These are phyloP conservation scores for Escovopsis weberi DNA, from an alignment of 2,329 filamentous ascomycete genomes.

Conservation along the genomic window DNA sequence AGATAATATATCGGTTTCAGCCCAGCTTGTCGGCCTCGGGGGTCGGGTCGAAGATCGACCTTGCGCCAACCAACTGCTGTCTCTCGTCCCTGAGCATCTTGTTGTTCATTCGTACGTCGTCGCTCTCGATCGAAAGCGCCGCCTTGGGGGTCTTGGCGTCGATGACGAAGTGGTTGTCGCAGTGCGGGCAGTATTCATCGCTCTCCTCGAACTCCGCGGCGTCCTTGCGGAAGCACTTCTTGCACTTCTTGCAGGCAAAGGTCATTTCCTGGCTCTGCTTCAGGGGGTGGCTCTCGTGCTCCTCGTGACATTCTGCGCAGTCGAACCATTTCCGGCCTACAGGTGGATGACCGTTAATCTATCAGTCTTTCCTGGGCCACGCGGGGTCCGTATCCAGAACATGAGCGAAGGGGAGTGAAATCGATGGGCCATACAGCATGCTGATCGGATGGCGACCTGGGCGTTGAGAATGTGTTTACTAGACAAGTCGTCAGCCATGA, in stretches of 20 bases:
- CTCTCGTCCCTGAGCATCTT: constrained; percentile 91
- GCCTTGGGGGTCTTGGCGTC: constrained; percentile 77
- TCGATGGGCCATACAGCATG: constrained; percentile 58
- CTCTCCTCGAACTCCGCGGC: constrained; percentile 84
- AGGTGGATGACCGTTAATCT: background rate
- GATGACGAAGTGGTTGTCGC: constrained; percentile 95
- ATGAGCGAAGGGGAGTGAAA: background rate
- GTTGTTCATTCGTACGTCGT: constrained; percentile 72
- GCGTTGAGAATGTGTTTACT: constrained; percentile 99
- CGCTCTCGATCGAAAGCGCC: constrained; percentile 74
- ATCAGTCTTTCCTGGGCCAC: background rate
- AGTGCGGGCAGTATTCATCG: constrained; percentile 98
- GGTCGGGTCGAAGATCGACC: constrained; percentile 62
- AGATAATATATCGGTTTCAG: constrained; percentile 24
- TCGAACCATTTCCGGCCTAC: constrained; percentile 95
- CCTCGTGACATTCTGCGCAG: constrained; percentile 85
- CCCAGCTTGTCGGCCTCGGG: constrained; percentile 63
- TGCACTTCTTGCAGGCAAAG: constrained; percentile 98
- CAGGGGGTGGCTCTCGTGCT: constrained; percentile 64
- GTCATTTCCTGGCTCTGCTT: constrained; percentile 72
- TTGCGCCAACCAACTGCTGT: constrained; percentile 41
- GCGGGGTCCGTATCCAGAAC: no score
- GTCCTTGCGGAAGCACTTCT: constrained; percentile 94
- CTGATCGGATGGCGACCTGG: constrained; percentile 87
- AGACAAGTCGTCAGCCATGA: constrained; percentile 2